Evolutionary conservation across 192 early-diverging fungal genomes (phyloP), one percentile per base, ranked within the genome.

Genomic region (Linnemannia schmuckeri): DNA sequence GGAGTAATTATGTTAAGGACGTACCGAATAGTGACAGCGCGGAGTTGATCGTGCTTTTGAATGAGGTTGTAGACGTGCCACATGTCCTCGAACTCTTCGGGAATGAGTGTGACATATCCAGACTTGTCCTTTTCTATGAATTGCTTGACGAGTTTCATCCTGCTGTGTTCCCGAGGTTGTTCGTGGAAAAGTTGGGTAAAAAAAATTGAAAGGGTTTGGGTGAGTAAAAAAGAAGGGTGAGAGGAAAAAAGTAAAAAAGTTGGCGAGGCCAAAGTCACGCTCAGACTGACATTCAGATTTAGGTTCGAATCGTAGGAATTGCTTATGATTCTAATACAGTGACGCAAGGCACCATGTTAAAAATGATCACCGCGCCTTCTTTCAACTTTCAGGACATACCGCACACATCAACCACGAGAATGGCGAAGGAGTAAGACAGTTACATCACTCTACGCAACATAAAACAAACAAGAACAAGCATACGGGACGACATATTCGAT

Each of bases 11-110:
- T 33, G 37, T 24, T 12, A 22, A 18, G 37, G 27, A 6, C 70
- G 76, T 90, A 95, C 94, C 96, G 87, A 80, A 98, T 92, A 22
- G 98, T 97, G 13, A 96, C 93, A 17, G 97, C 96, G 83, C 95
- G 92, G 68, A 99, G 92, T 76, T 91, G 90, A 93, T 99, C 99
- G 74, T 95, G 96, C 77, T 94, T 91, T 41, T 94, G 90, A 74
- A 99, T 94, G 41, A 96, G 91, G 85, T 96, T 97, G 90, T 98
- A 97, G 46, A 95, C 92, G 89, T 98, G 97, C 98, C 99, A 99
- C 96, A 99, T 97, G 89, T 99, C 99, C 78, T 99, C 98, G 70
- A 94, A 87, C 79, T 99, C 96, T 82, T 99, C 97, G 1, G 98
- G 95, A 52, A 92, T 90, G 57, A 99, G 90, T 4, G 93, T 95